Percentiles rank a stretch among this genome's conserved stretches.
phyloP scores from a whole-genome alignment of 306 rosid species.

The Inga laurina region DNA sequence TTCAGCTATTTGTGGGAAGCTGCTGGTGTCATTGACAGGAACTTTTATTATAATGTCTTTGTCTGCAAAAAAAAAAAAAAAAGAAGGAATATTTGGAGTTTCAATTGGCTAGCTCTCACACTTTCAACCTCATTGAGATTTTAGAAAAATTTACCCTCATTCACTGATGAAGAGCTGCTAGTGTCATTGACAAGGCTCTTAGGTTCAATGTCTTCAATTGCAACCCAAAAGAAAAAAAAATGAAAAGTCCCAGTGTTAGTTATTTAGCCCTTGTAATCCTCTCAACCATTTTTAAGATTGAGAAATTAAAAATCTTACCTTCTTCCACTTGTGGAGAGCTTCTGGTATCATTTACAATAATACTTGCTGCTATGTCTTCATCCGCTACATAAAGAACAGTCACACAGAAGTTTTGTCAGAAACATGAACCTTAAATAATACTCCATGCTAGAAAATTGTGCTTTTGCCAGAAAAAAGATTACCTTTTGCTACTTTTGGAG shows the following conservation, averaged over 20 bases:
- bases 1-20: slow-evolving; percentile 21
- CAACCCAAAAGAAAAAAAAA: slow-evolving; percentile 21
- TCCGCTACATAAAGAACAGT: slow-evolving; percentile 38
- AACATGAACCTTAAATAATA: slow-evolving; percentile 3
- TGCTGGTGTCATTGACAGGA: slow-evolving; percentile 23
- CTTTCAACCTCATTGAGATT: not conserved
- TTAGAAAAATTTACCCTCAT: slow-evolving; percentile 16
- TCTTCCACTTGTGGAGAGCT: slow-evolving; percentile 32
- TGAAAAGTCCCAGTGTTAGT: not conserved
- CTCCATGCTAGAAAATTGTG: not conserved
- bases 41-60: slow-evolving; percentile 32
- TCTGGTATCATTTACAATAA: slow-evolving; percentile 20
- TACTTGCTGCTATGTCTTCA: slow-evolving; percentile 27
- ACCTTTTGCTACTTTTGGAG: slow-evolving; percentile 42
- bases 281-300: slow-evolving; percentile 15
- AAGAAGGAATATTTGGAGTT: slow-evolving; percentile 8
- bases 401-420: not conserved
- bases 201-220: slow-evolving; percentile 36
- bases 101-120: not conserved
- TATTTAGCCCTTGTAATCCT: slow-evolving; percentile 8
- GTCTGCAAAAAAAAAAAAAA: slow-evolving; percentile 26
- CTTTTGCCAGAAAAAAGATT: not conserved
- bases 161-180: slow-evolving; percentile 27
- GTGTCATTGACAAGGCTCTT: slow-evolving; percentile 24
- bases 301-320: slow-evolving; percentile 27